Conservation (phyloP, 257 asterid genomes). For the Solanum neorickii region DNA sequence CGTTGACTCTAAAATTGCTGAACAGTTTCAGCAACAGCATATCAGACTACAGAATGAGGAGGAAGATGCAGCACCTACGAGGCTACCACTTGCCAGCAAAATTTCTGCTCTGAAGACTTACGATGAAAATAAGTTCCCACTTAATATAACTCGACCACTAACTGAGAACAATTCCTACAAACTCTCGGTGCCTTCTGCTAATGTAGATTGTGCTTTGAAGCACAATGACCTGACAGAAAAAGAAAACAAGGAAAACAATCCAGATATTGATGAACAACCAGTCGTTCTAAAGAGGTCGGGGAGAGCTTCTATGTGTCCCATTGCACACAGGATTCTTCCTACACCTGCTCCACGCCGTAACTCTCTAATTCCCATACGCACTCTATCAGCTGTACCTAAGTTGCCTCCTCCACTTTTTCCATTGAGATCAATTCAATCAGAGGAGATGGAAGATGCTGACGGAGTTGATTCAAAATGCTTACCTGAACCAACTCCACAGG, state of each 20-base stretch:
- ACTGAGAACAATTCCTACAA: constrained; percentile 30
- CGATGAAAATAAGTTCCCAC: constrained; percentile 19
- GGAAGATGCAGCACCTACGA: constrained; percentile 16
- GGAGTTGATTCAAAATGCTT: constrained; percentile 25
- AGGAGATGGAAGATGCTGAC: constrained; percentile 14
- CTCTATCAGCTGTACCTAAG: constrained; percentile 24
- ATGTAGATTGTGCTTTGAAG: constrained; percentile 14
- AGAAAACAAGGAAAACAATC: constrained; percentile 69
- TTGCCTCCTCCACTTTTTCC: constrained; percentile 35
- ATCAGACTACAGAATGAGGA: constrained; percentile 39
- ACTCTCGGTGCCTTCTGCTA: constrained; percentile 25
- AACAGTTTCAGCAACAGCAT: constrained; percentile 36
- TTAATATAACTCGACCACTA: constrained; percentile 12
- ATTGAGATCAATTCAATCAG: constrained; percentile 36
- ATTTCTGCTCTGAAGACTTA: constrained; percentile 12
- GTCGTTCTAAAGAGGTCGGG: constrained; percentile 43
- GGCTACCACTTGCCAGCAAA: constrained; percentile 55
- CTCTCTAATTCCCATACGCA: constrained; percentile 69
- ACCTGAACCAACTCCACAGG: constrained; percentile 33
- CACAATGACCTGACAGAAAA: constrained; percentile 36
- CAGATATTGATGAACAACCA: constrained; percentile 35
- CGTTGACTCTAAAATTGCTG: constrained; percentile 66
- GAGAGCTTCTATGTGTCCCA: constrained; percentile 28
- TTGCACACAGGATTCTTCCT: constrained; percentile 12
- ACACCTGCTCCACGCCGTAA: constrained; percentile 40